Conservation (phyloP, 1,284 basidiomycete species). For the Microbotryomycetes sp. region DNA sequence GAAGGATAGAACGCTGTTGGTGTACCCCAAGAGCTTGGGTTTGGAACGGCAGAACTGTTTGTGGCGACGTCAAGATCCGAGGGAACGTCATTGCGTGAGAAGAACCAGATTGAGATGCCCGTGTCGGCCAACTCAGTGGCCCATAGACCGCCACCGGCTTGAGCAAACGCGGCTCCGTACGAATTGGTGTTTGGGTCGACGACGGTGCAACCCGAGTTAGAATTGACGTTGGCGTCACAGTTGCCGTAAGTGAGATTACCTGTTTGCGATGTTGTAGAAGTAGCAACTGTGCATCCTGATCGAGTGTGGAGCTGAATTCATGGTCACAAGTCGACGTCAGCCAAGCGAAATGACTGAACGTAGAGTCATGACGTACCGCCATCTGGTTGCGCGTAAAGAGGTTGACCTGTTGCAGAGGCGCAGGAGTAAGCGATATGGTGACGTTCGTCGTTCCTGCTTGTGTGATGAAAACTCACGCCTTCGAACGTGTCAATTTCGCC, state of each 20-base stretch:
- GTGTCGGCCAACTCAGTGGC: conserved; percentile 19
- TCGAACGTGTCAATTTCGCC: conserved; percentile 86
- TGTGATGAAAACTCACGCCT: conserved; percentile 47
- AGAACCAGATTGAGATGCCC: conserved; percentile 33
- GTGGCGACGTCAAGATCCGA: conserved; percentile 11
- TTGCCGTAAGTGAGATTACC: conserved; percentile 36
- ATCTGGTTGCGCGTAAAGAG: conserved; percentile 71
- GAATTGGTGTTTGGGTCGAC: conserved; percentile 33
- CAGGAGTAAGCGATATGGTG: neutral
- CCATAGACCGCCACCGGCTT: conserved; percentile 37
- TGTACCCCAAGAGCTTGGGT: conserved; percentile 23
- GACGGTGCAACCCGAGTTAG: conserved; percentile 56
- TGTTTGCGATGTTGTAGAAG: conserved; percentile 28
- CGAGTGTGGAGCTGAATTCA: conserved; percentile 21
- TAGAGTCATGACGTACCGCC: conserved; percentile 60
- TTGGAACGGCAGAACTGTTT: conserved; percentile 15
- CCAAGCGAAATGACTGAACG: conserved; percentile 22
- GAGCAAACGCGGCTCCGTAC: conserved; percentile 38
- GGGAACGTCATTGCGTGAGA: conserved; percentile 19
- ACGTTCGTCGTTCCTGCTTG: neutral
- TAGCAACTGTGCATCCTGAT: conserved; percentile 31
- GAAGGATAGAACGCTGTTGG: conserved; percentile 16
- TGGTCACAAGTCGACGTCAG: neutral
- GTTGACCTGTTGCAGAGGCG: conserved; percentile 42
- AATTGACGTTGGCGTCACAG: conserved; percentile 38